These are phyloP conservation scores for Penicillium psychrofluorescens DNA, from an alignment of 495 filamentous ascomycete species.

Conservation along the genomic window DNA sequence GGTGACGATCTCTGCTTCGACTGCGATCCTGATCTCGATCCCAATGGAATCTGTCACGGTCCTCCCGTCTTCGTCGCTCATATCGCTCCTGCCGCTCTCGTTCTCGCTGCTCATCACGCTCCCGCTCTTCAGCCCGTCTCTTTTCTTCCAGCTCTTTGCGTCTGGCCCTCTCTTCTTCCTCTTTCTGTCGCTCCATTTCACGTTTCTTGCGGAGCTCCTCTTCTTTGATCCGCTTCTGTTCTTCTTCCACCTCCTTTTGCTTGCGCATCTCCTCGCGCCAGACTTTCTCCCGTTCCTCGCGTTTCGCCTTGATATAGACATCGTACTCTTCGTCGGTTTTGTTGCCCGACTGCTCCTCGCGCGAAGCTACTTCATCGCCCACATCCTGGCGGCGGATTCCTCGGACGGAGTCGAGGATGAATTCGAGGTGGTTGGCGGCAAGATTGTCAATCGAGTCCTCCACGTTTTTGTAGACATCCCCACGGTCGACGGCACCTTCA, in stretches of 20 bases:
- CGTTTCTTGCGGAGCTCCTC: constrained; percentile 61
- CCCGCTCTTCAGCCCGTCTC: constrained; percentile 48
- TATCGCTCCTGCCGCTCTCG: constrained; percentile 48
- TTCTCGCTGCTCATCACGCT: constrained; percentile 47
- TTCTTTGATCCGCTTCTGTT: constrained; percentile 53
- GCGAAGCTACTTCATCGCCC: constrained; percentile 60
- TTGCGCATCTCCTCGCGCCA: constrained; percentile 58
- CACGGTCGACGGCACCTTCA: constrained; percentile 78
- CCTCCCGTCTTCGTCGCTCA: constrained; percentile 38
- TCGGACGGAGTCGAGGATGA: constrained; percentile 60
- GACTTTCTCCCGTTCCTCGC: constrained; percentile 55
- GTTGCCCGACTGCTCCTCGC: constrained; percentile 61
- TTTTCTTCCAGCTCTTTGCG: constrained; percentile 44
- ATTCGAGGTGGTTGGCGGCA: constrained; percentile 54
- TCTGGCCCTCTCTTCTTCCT: constrained; percentile 50
- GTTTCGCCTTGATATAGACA: constrained; percentile 57
- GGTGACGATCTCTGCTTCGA: constrained; percentile 29
- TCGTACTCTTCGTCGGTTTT: constrained; percentile 83
- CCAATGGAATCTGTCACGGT: constrained; percentile 23
- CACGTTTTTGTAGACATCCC: constrained; percentile 70
- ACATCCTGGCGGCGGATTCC: constrained; percentile 65
- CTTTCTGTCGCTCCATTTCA: constrained; percentile 53
- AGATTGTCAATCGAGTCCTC: constrained; percentile 59
- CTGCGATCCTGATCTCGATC: constrained; percentile 36
- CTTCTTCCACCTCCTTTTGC: constrained; percentile 56